Conservation (phyloP, 140 eudicot species). For the Oenanthe javanica region DNA sequence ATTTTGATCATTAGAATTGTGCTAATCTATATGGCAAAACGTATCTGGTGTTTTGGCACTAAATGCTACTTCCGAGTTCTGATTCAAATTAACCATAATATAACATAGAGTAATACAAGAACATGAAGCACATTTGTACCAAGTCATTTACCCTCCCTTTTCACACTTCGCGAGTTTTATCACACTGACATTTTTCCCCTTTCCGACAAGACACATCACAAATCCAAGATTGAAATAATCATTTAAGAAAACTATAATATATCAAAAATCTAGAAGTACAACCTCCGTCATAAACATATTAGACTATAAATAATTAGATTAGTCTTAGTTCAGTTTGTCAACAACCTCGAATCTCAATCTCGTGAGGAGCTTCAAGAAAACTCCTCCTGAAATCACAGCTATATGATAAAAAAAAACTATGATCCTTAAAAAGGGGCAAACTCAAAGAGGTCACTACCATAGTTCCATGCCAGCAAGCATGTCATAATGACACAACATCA, state of each 20-base stretch:
- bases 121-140: no score
- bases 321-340: neutral
- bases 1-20: no score
- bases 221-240: neutral
- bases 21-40: no score
- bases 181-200: no score
- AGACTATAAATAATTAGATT: neutral
- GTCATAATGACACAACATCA: neutral
- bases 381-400: neutral
- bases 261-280: neutral
- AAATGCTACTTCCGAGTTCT: no score
- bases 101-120: no score
- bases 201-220: no score
- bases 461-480: neutral
- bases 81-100: no score
- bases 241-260: no score
- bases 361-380: neutral
- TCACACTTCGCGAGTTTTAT: no score
- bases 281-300: neutral
- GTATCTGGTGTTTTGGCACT: no score
- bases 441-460: neutral
- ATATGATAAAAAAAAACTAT: neutral
- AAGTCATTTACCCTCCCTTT: no score
- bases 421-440: neutral
- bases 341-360: neutral